Evolutionary conservation across 129 eudicot genomes (phyloP).

Genomic region (Arctium minus): DNA sequence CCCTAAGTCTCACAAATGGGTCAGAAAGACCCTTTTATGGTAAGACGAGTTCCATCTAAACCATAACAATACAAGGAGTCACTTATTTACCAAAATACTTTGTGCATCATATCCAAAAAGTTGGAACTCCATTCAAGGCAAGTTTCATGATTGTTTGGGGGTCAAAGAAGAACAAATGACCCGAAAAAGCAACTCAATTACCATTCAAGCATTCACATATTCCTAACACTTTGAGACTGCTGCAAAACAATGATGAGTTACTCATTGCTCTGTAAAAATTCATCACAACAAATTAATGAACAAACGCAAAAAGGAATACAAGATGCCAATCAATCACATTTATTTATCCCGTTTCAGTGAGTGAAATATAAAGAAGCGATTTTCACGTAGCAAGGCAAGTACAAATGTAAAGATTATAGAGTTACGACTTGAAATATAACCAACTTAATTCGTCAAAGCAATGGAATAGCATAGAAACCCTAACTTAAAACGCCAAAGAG

Average conservation of each 20-base stretch:
- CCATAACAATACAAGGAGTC: too few species aligned
- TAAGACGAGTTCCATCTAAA: too few species aligned
- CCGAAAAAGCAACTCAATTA: not conserved
- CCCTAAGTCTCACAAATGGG: too few species aligned
- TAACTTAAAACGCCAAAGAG: not conserved
- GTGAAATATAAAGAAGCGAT: not conserved
- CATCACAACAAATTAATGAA: not conserved
- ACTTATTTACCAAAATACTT: too few species aligned
- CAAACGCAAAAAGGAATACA: not conserved
- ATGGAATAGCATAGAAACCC: slow-evolving; percentile 1
- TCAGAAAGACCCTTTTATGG: too few species aligned
- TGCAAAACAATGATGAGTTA: not conserved
- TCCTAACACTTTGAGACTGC: not conserved
- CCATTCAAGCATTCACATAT: not conserved
- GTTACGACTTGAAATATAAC: not conserved
- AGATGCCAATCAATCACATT: not conserved
- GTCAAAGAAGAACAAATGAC: not conserved
- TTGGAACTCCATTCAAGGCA: not conserved
- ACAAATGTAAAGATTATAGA: not conserved
- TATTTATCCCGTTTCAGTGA: not conserved
- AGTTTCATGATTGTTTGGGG: not conserved
- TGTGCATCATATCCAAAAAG: not conserved
- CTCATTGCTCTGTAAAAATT: not conserved
- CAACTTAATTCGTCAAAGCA: not conserved
- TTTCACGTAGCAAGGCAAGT: not conserved